Base-by-base conservation (phyloP, 2,329 filamentous ascomycete species). In the Stemphylium beticola region DNA sequence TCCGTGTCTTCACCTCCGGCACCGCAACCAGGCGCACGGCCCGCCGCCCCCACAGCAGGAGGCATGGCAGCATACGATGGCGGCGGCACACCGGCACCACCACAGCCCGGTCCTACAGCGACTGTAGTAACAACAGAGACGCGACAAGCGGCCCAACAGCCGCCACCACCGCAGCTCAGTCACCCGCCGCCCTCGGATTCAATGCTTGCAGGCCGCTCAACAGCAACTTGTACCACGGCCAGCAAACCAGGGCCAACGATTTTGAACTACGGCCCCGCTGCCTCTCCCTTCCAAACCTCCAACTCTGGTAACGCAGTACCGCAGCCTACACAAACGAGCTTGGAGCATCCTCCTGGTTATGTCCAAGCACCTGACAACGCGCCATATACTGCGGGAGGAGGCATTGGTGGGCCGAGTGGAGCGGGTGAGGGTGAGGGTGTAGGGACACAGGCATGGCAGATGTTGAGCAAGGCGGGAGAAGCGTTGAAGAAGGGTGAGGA, bases 261-360 rank as follows among this genome's bases (percentile, higher is more conserved):
- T 3, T 55, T 79, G 36, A 70, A 76, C 39, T 61, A 76, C 15
- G 76, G 76, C 1, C 71, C 72, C 3, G 73, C 62, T 17, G 52
- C 61, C 53, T 65, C 72, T 55, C 62, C 67, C 18, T 68, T 58
- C 33, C 68, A 71, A 48, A 55, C 49, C 4, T 61, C 61, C 29
- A 59, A 73, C 50, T 20, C 60, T 8, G 61, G 58, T 7, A 67
- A 61, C 20, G 65, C 55, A 20, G 59, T 58, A 40, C 56, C 38
- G 20, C 46, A 49, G 15, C 45, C 49, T 29, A 55, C 61, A 18
- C 49, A 57, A 17, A 41, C 49, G 36, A 71, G 62, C 57, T 58
- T 77, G 33, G 74, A 77, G 54, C 77, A 80, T 57, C 80, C 80
- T 18, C 76, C 79, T 0, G 79, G 79, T 11, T 83, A 83, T 64